phyloP scores from a whole-genome alignment of 2,329 filamentous ascomycete species.

The Paraphaeosphaeria minitans region DNA sequence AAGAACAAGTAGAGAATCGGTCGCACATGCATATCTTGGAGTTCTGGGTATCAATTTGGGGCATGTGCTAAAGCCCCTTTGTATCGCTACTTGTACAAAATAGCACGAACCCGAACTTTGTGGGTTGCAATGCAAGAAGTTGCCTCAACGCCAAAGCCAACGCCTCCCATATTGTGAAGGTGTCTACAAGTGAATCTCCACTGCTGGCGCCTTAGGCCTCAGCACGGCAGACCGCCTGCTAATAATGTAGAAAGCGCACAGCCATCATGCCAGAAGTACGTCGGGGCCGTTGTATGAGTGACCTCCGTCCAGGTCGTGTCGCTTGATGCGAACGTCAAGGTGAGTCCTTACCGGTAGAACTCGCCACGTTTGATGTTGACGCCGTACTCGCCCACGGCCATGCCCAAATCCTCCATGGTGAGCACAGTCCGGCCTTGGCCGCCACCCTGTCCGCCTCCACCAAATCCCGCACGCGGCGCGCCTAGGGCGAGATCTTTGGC shows the following conservation, averaged over 20 bases:
- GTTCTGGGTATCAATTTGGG: slow-evolving; percentile 45
- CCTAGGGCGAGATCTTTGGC: slow-evolving; percentile 56
- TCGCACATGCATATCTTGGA: slow-evolving; percentile 35
- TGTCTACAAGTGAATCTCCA: not conserved
- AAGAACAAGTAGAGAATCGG: slow-evolving; percentile 65
- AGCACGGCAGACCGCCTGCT: not conserved
- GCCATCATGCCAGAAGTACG: not conserved
- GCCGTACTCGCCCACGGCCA: slow-evolving; percentile 97
- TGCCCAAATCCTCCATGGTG: slow-evolving; percentile 98
- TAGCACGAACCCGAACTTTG: slow-evolving; percentile 23
- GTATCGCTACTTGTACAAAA: slow-evolving; percentile 45
- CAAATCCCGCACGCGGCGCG: slow-evolving; percentile 58
- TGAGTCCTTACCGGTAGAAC: slow-evolving; percentile 77
- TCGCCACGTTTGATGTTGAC: slow-evolving; percentile 97
- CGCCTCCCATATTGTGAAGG: slow-evolving; percentile 13
- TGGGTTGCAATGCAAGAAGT: slow-evolving; percentile 19
- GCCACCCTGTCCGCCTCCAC: slow-evolving; percentile 86
- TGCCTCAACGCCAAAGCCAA: slow-evolving; percentile 14
- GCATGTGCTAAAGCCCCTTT: slow-evolving; percentile 27
- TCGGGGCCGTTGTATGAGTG: not conserved
- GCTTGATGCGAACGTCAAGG: not conserved
- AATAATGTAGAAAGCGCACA: not conserved
- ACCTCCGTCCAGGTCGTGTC: not conserved
- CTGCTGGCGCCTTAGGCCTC: not conserved
- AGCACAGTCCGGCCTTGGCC: slow-evolving; percentile 90